A percentile compares a stretch with the other conserved stretches of the same genome.
phyloP scores from a whole-genome alignment of 495 filamentous ascomycete genomes.

The Penicillium paxilli region DNA sequence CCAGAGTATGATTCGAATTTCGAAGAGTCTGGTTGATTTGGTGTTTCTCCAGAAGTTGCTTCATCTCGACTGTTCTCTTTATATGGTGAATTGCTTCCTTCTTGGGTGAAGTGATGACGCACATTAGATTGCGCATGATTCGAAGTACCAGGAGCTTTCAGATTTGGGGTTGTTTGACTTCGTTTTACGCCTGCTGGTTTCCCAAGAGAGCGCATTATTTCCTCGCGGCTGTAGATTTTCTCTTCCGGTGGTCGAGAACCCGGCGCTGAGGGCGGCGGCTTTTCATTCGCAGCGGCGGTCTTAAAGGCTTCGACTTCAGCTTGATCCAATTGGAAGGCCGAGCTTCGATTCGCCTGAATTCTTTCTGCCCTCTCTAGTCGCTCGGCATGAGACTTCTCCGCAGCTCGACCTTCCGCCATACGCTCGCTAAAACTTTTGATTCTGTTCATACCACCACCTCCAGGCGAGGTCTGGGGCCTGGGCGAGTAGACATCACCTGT shows the following conservation, averaged over 20 bases:
- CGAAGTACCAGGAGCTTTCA: constrained; percentile 27
- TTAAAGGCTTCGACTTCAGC: constrained; percentile 67
- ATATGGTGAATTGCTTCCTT: not conserved
- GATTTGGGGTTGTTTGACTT: constrained; percentile 52
- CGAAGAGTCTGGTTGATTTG: constrained; percentile 38
- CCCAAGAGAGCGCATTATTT: constrained; percentile 55
- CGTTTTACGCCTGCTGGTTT: constrained; percentile 37
- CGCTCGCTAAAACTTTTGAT: constrained; percentile 83
- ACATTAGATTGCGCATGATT: not conserved
- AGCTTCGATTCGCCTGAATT: constrained; percentile 60
- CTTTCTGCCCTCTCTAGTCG: constrained; percentile 59
- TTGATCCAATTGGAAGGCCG: constrained; percentile 68
- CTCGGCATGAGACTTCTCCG: constrained; percentile 49
- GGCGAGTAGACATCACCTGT: constrained; percentile 21
- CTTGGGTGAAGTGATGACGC: not conserved
- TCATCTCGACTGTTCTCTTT: not conserved
- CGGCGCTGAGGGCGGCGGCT: constrained; percentile 31
- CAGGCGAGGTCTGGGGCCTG: constrained; percentile 28
- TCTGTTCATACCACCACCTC: constrained; percentile 32
- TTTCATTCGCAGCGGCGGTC: constrained; percentile 51
- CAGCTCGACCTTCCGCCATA: constrained; percentile 63
- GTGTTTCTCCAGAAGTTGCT: constrained; percentile 6
- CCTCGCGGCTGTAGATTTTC: constrained; percentile 59
- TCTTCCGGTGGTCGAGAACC: constrained; percentile 45
- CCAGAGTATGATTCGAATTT: constrained; percentile 83